Evolutionary conservation across 805 yeast species (phyloP).

Genomic region (Candida krabiensis): DNA sequence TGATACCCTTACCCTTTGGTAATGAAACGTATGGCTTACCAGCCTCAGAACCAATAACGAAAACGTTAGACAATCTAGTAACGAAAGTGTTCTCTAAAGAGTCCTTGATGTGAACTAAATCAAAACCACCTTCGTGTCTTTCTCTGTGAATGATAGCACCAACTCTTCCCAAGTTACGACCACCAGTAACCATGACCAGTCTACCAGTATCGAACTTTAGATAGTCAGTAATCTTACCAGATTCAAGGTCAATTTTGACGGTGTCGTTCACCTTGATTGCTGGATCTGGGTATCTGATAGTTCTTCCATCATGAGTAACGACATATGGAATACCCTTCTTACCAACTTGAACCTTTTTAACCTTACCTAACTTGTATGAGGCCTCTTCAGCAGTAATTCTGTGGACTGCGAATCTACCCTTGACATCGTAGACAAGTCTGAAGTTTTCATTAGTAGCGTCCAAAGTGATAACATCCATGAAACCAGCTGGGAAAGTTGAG

Average conservation of each 20-base stretch:
- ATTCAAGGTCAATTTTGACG: conserved; percentile 92
- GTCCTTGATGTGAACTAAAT: conserved; percentile 95
- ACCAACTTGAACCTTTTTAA: conserved; percentile 97
- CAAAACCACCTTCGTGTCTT: conserved; percentile 98
- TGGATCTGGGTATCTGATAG: conserved; percentile 99
- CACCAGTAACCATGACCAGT: conserved; percentile 93
- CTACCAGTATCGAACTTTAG: conserved; percentile 92
- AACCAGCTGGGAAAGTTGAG: conserved; percentile 98
- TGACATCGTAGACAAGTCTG: conserved; percentile 97
- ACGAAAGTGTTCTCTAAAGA: conserved; percentile 92
- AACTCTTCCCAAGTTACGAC: conserved; percentile 97
- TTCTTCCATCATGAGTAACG: conserved; percentile 99
- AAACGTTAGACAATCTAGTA: conserved; percentile 91
- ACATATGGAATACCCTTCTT: conserved; percentile 98
- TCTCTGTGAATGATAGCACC: conserved; percentile 96
- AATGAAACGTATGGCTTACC: conserved; percentile 91
- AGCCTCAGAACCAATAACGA: conserved; percentile 87
- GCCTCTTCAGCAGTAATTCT: conserved; percentile 99
- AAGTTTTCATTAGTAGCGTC: conserved; percentile 99
- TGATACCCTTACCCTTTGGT: conserved; percentile 99
- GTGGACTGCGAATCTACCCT: conserved; percentile 99
- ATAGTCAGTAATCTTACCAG: conserved; percentile 90
- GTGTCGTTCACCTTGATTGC: conserved; percentile 95
- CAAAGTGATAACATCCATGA: conserved; percentile 97
- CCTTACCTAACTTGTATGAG: conserved; percentile 96